Conservation (phyloP, 2,329 filamentous ascomycete genomes). For the Scopulariopsis brevicaulis region DNA sequence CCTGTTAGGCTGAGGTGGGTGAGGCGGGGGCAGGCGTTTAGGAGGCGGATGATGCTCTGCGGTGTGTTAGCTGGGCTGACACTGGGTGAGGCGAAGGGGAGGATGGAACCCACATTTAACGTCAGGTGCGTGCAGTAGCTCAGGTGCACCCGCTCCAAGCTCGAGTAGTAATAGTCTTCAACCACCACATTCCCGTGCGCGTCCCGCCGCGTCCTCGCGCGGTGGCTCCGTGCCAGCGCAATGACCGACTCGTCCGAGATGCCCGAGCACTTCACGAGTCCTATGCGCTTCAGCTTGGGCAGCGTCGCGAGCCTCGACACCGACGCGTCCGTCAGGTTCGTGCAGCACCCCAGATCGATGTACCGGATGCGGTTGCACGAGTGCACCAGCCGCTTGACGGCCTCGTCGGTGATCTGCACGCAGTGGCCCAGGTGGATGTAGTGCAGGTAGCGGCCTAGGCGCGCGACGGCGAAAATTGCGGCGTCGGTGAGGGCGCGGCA, state of each 20-base stretch:
- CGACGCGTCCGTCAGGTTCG: constrained; percentile 75
- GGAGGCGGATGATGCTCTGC: constrained; percentile 77
- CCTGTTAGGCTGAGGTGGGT: constrained; percentile 93
- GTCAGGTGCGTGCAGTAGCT: constrained; percentile 88
- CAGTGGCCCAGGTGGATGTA: constrained; percentile 96
- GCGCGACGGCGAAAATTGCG: constrained; percentile 77
- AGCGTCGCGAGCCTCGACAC: constrained; percentile 74
- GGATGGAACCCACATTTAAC: constrained; percentile 52
- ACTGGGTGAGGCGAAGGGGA: background rate
- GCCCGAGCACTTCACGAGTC: constrained; percentile 81
- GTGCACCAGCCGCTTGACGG: constrained; percentile 73
- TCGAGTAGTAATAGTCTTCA: constrained; percentile 46
- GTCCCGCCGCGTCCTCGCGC: constrained; percentile 36
- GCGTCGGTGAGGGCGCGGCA: constrained; percentile 86
- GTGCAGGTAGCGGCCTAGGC: constrained; percentile 88
- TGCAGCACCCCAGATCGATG: constrained; percentile 95
- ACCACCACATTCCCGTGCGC: constrained; percentile 31
- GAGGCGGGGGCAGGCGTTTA: constrained; percentile 84
- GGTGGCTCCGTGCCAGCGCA: constrained; percentile 61
- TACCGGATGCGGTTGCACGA: constrained; percentile 90
- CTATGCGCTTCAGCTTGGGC: constrained; percentile 89
- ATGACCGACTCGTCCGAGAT: constrained; percentile 88
- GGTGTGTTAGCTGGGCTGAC: constrained; percentile 4
- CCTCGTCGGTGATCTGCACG: constrained; percentile 77
- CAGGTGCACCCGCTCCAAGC: constrained; percentile 85